These are phyloP conservation scores for Xylaria venustula DNA, from an alignment of 495 filamentous ascomycete genomes.

Conservation along the genomic window DNA sequence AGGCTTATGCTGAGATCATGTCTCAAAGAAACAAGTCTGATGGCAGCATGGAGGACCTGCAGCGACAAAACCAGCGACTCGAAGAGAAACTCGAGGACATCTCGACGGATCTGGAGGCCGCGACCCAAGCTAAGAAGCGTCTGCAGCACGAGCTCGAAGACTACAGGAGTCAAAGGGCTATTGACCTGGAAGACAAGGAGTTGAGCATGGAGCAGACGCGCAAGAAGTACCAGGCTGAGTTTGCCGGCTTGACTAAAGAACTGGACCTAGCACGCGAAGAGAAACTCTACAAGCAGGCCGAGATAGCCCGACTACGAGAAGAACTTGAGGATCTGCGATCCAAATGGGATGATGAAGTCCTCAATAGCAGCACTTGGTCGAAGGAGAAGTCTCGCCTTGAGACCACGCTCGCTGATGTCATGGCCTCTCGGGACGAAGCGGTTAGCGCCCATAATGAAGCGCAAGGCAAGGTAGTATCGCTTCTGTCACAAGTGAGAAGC, in stretches of 20 bases:
- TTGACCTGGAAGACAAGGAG: conserved; percentile 96
- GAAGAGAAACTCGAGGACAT: conserved; percentile 93
- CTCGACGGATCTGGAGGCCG: conserved; percentile 81
- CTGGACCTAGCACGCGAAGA: conserved; percentile 92
- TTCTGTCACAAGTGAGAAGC: conserved; percentile 87
- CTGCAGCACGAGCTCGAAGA: conserved; percentile 98
- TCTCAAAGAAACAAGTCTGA: conserved; percentile 92
- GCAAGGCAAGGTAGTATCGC: conserved; percentile 82
- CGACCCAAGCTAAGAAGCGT: conserved; percentile 87
- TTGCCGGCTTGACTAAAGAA: conserved; percentile 83
- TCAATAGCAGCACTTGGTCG: conserved; percentile 96
- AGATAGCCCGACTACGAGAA: conserved; percentile 77
- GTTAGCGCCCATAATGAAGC: conserved; percentile 92
- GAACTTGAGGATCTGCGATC: conserved; percentile 92
- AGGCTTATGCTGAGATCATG: conserved; percentile 85
- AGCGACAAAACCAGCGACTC: conserved; percentile 81
- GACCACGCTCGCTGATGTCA: conserved; percentile 84
- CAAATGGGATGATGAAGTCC: conserved; percentile 98
- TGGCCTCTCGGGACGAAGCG: conserved; percentile 87
- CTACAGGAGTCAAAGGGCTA: conserved; percentile 90
- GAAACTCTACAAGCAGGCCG: conserved; percentile 57
- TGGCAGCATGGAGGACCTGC: conserved; percentile 81
- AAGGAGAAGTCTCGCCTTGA: conserved; percentile 96
- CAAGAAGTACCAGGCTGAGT: conserved; percentile 94
- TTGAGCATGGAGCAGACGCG: conserved; percentile 94